Evolutionary conservation across 2,329 filamentous ascomycete genomes (phyloP).

Genomic region (Cladosporium sp.): DNA sequence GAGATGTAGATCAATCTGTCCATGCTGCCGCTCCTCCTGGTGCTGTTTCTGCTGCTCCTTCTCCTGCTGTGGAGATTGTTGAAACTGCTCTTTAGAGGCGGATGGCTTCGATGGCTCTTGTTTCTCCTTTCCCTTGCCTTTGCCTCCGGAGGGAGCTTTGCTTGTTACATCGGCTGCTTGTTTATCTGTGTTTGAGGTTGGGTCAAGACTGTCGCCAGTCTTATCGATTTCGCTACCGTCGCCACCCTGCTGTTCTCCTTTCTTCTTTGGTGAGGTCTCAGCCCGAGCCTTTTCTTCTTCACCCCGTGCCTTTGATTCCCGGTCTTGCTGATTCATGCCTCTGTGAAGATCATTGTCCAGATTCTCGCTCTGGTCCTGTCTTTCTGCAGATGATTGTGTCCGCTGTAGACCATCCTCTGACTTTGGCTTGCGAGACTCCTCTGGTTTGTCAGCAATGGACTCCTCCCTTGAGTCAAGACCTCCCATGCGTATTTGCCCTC

Average conservation of each 20-base stretch:
- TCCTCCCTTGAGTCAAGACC: constrained; percentile 8
- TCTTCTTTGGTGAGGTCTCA: not conserved
- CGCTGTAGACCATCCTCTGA: not conserved
- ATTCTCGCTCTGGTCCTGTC: constrained; percentile 28
- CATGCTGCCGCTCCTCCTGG: not conserved
- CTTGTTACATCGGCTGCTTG: not conserved
- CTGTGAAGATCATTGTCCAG: constrained; percentile 30
- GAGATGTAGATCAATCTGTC: not conserved
- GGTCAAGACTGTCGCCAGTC: not conserved
- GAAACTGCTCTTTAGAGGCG: not conserved
- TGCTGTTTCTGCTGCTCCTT: too few species aligned
- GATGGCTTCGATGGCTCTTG: not conserved
- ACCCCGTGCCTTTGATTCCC: not conserved
- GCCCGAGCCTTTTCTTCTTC: not conserved
- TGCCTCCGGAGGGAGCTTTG: not conserved
- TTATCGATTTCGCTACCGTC: not conserved
- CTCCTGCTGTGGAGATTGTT: not conserved
- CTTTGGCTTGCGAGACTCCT: constrained; percentile 4
- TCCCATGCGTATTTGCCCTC: constrained; percentile 4
- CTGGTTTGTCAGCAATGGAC: not conserved
- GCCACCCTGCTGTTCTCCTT: not conserved
- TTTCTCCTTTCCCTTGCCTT: not conserved
- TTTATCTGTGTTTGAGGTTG: not conserved
- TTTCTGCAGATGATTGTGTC: constrained; percentile 15
- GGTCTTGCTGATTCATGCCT: constrained; percentile 7